Evolutionary conservation across 306 rosid genomes (phyloP).

Genomic region (Oxytropis ochrocephala): DNA sequence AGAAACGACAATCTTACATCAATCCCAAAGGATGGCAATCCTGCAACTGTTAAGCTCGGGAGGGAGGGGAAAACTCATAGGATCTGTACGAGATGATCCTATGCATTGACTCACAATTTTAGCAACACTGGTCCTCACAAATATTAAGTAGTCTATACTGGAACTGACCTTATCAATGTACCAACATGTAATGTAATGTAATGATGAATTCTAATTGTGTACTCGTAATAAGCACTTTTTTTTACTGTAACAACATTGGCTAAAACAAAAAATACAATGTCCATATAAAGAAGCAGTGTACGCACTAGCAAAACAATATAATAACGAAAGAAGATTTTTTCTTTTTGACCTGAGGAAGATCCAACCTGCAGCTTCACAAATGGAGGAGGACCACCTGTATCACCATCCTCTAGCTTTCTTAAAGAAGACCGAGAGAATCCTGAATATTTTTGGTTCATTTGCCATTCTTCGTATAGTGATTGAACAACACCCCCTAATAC

Average conservation of each 20-base stretch:
- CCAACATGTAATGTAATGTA: not conserved
- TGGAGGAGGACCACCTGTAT: constrained; percentile 72
- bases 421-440: constrained; percentile 66
- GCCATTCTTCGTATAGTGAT: constrained; percentile 86
- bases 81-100: too few relatives aligned
- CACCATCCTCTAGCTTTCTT: constrained; percentile 50
- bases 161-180: not conserved
- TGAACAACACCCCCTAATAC: constrained; percentile 81
- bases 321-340: not conserved
- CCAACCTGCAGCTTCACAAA: constrained; percentile 91
- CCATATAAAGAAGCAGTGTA: not conserved
- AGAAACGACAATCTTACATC: too few relatives aligned
- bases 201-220: not conserved
- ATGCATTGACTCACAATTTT: too few relatives aligned
- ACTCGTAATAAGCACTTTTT: not conserved
- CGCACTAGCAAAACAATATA: not conserved
- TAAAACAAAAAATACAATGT: not conserved
- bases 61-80: too few relatives aligned
- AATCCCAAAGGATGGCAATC: too few relatives aligned
- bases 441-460: constrained; percentile 77
- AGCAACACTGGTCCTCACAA: not conserved
- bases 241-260: not conserved
- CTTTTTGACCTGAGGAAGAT: constrained; percentile 36
- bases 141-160: not conserved
- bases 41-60: too few relatives aligned